These are phyloP conservation scores for Pythium dissimile DNA, from an alignment of 352 stramenopile species.

Conservation along the genomic window DNA sequence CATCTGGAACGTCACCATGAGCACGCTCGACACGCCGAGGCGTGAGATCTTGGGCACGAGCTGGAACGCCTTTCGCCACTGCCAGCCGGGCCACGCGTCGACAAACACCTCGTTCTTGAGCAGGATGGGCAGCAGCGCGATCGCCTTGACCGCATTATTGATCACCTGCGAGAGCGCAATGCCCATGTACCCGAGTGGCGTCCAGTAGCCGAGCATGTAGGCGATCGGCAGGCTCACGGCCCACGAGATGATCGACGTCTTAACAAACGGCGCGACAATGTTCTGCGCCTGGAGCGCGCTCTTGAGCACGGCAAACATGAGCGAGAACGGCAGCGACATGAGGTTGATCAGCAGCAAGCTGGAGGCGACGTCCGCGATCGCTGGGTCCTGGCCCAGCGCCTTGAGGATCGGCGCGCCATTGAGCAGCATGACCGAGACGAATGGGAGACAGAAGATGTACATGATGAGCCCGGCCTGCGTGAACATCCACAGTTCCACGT, in stretches of 20 bases:
- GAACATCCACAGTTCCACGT: slow-evolving; percentile 60
- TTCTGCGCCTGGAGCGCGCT: slow-evolving; percentile 68
- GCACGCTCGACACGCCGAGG: slow-evolving; percentile 45
- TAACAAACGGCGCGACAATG: slow-evolving; percentile 55
- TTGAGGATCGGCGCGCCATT: slow-evolving; percentile 46
- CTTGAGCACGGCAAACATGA: slow-evolving; percentile 55
- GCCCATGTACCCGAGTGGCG: slow-evolving; percentile 55
- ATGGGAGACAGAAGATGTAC: slow-evolving; percentile 34
- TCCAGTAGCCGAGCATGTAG: slow-evolving; percentile 58
- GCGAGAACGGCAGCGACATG: slow-evolving; percentile 43
- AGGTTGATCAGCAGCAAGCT: slow-evolving; percentile 41
- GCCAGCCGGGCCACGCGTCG: slow-evolving; percentile 58
- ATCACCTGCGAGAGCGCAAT: slow-evolving; percentile 46
- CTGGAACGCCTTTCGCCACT: slow-evolving; percentile 28
- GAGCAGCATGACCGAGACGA: slow-evolving; percentile 34
- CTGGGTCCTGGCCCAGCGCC: slow-evolving; percentile 47
- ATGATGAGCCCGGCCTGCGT: slow-evolving; percentile 54
- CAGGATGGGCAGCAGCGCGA: slow-evolving; percentile 47
- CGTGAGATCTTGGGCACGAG: slow-evolving; percentile 41
- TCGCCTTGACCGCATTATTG: slow-evolving; percentile 41
- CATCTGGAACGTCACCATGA: slow-evolving; percentile 60
- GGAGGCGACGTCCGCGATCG: slow-evolving; percentile 40
- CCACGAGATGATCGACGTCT: slow-evolving; percentile 47
- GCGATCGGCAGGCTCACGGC: slow-evolving; percentile 39
- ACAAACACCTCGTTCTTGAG: slow-evolving; percentile 46